Base-by-base conservation (phyloP, 371 early-diverging fungal genomes). In the Mucor plumbeus region DNA sequence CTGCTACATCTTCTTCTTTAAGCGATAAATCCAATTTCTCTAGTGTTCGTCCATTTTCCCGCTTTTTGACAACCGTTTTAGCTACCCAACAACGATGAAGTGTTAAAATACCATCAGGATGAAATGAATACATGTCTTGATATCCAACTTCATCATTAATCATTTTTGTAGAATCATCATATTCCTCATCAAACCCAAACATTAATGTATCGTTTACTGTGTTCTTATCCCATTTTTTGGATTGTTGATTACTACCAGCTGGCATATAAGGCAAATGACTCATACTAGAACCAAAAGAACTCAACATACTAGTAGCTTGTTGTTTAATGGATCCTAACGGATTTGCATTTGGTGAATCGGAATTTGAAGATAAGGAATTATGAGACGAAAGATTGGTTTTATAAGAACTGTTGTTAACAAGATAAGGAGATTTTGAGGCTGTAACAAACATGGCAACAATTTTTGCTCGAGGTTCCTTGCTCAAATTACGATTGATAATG, bases 1-100 rank as follows among this genome's bases (percentile, higher is more conserved):
- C 88, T 8, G 85, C 88, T 0, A 88, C 79, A 72, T 87, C 87
- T 59, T 85, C 87, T 65, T 85, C 81, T 47, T 81, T 80, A 34
- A 88, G 61, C 10, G 76, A 76, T 50, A 88, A 59, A 31, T 86
- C 86, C 9, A 79, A 63, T 13, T 82, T 83, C 58, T 85, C 88
- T 33, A 85, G 66, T 3, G 73, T 74, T 6, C 86, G 75, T 9
- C 86, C 79, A 53, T 85, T 80, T 31, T 81, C 86, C 48, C 86
- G 71, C 56, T 82, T 82, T 39, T 80, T 81, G 40, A 79, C 79
- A 3, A 79, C 74, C 5, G 74, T 79, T 48, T 81, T 83, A 43
- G 77, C 81, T n/a, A 86, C 72, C 86, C 88, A 88, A 64, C 84
- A 85, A 13, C 88, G 83, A 67, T 86, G 87, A 5, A 88, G 61